Conservation (phyloP, 495 filamentous ascomycete genomes). For the Penicillium pancosmium region DNA sequence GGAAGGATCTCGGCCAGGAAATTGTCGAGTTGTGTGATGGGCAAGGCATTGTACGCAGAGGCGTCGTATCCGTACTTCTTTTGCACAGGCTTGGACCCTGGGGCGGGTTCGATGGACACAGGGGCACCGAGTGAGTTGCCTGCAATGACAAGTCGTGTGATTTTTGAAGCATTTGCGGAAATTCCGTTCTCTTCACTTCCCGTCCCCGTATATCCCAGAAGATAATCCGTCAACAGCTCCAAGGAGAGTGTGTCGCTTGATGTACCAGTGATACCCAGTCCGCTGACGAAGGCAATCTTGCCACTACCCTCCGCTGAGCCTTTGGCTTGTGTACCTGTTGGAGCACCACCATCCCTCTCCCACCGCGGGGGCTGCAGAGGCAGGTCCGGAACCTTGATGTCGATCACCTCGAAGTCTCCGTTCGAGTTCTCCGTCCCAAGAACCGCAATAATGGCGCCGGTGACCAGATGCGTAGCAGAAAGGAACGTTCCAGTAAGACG, state of each 20-base stretch:
- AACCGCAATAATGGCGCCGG: conserved; percentile 86
- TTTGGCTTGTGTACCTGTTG: conserved; percentile 10
- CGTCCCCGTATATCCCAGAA: conserved; percentile 77
- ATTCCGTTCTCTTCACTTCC: conserved; percentile 48
- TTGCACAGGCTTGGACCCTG: conserved; percentile 43
- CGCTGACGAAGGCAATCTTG: conserved; percentile 88
- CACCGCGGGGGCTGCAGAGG: conserved; percentile 79
- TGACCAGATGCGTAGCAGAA: conserved; percentile 70
- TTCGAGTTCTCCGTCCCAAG: conserved; percentile 90
- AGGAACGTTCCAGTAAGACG: conserved; percentile 72
- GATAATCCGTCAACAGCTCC: conserved; percentile 81
- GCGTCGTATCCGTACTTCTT: conserved; percentile 98
- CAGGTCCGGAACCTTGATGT: conserved; percentile 84
- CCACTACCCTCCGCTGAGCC: conserved; percentile 49
- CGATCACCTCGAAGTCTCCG: conserved; percentile 91
- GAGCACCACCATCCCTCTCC: conserved; percentile 54
- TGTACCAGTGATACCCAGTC: conserved; percentile 77
- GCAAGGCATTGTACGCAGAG: conserved; percentile 79
- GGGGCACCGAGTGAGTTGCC: conserved; percentile 80
- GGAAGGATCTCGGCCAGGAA: conserved; percentile 82
- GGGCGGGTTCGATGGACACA: conserved; percentile 33
- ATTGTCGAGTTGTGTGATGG: conserved; percentile 78
- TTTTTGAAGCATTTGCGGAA: conserved; percentile 54
- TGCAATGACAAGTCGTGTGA: conserved; percentile 86
- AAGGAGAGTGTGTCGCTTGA: conserved; percentile 70